Evolutionary conservation across 1,284 basidiomycete genomes (phyloP), one percentile per base, ranked within the genome.

Genomic region (Kalmanozyma brasiliensis): DNA sequence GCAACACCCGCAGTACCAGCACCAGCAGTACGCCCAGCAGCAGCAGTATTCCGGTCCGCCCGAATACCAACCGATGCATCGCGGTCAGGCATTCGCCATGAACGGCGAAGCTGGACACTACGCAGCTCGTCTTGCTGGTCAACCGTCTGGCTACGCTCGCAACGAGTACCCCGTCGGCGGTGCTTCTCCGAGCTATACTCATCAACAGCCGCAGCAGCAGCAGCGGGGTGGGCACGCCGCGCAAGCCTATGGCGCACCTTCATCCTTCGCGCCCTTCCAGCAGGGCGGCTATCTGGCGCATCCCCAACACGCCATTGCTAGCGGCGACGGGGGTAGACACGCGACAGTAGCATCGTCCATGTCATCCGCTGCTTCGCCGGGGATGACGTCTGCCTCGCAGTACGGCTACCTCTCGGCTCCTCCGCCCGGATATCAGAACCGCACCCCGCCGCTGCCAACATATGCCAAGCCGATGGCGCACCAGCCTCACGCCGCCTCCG

Each of bases 381-480:
- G 34, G 16, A 9, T 38, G 7, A n/a, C 38, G 9, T 41, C 41
- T 4, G 38, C 34, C 3, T 43, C 51, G 40, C 62, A 65, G 38
- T 65, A 65, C 30, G 55, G 56, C 17, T 49, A 53, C 37, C 8
- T 65, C 3, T 36, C 55, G 8, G 62, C 55, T 0, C 62, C 62
- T 9, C 51, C 51, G 2, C 20, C 17, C 4, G 56, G 51, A 4
- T 59, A 65, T 33, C 17, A 17, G 3, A 47, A 53, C 30, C 46
- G 56, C n/a, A 42, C 46, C 3, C 62, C 56, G n/a, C 56, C 56
- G 3, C 32, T 65, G 43, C 62, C 62, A 13, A 65, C 62, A n/a
- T 65, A 59, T 24, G 38, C 24, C n/a, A 53, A 45, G 10, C 43
- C 62, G 11, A 8, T 57, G 7, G 23, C 59, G 47, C 59, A 62